Conservation (phyloP, 2,329 filamentous ascomycete species). For the Colletotrichum acutatum region DNA sequence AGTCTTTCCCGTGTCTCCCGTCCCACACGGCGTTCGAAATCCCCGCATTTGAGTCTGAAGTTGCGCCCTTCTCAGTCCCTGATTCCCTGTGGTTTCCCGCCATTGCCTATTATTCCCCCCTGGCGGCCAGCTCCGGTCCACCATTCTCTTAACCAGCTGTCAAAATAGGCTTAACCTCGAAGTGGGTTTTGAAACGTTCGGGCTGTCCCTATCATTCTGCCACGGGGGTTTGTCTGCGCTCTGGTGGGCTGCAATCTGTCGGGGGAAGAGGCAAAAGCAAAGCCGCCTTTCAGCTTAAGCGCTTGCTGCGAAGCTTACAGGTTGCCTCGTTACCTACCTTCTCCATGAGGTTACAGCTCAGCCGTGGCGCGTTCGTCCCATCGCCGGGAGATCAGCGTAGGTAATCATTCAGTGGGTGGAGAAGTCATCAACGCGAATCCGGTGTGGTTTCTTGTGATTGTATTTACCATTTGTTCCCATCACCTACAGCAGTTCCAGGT, state of each 20-base stretch:
- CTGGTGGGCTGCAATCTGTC: background rate
- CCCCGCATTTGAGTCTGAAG: slow-evolving; percentile 15
- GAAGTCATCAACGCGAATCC: too few relatives aligned
- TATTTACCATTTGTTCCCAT: too few relatives aligned
- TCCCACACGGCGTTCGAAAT: background rate
- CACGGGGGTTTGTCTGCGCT: background rate
- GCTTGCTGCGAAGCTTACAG: background rate
- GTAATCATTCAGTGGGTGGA: background rate
- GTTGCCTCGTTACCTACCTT: slow-evolving; percentile 21
- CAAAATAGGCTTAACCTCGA: slow-evolving; percentile 18
- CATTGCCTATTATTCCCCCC: background rate
- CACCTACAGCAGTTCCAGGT: too few relatives aligned
- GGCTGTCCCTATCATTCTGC: slow-evolving; percentile 22
- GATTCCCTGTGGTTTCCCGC: background rate
- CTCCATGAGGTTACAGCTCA: slow-evolving; percentile 17
- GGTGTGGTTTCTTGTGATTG: too few relatives aligned
- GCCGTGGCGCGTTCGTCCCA: slow-evolving; percentile 6
- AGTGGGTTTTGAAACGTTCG: slow-evolving; percentile 9
- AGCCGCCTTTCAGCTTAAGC: background rate
- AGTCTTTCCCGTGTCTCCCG: slow-evolving; percentile 24
- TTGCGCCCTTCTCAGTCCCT: background rate
- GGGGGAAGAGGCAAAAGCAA: background rate
- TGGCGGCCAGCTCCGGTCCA: slow-evolving; percentile 27
- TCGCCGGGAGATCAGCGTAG: background rate
- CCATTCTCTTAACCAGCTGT: slow-evolving; percentile 17